Evolutionary conservation across 768 basidiomycete species (phyloP).

Genomic region (Auriscalpium orientale): DNA sequence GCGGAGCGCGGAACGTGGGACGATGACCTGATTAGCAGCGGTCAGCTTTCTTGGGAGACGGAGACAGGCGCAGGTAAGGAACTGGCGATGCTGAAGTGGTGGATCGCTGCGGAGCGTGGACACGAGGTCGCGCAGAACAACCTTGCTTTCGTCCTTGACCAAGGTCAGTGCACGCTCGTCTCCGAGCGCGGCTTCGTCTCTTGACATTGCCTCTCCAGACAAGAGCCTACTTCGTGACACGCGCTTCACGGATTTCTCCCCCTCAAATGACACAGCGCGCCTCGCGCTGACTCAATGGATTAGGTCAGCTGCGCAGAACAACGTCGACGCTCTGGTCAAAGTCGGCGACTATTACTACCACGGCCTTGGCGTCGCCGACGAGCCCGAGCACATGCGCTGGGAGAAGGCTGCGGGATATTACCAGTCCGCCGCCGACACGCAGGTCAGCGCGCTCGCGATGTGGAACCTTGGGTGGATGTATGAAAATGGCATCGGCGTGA

Average conservation of each 20-base stretch:
- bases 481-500: slow-evolving; percentile 89
- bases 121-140: slow-evolving; percentile 94
- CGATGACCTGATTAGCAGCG: slow-evolving; percentile 74
- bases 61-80: slow-evolving; percentile 67
- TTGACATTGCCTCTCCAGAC: slow-evolving; percentile 35
- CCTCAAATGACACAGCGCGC: slow-evolving; percentile 75
- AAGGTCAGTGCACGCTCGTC: slow-evolving; percentile 45
- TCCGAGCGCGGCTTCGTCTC: not conserved
- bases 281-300: slow-evolving; percentile 91
- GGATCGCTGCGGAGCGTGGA: slow-evolving; percentile 89
- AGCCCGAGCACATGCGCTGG: slow-evolving; percentile 53
- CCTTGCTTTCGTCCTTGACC: slow-evolving; percentile 84
- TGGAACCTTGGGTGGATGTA: slow-evolving; percentile 99
- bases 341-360: slow-evolving; percentile 97
- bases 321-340: slow-evolving; percentile 96
- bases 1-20: slow-evolving; percentile 87
- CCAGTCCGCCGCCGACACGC: slow-evolving; percentile 89
- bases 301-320: slow-evolving; percentile 86
- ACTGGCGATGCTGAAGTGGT: slow-evolving; percentile 87
- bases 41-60: slow-evolving; percentile 67
- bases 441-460: slow-evolving; percentile 89
- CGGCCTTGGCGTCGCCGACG: slow-evolving; percentile 72
- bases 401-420: slow-evolving; percentile 95
- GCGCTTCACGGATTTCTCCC: slow-evolving; percentile 59
- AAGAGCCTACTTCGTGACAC: slow-evolving; percentile 62